Evolutionary conservation across 352 stramenopile genomes (phyloP).

Genomic region (Phytophthora chlamydospora): DNA sequence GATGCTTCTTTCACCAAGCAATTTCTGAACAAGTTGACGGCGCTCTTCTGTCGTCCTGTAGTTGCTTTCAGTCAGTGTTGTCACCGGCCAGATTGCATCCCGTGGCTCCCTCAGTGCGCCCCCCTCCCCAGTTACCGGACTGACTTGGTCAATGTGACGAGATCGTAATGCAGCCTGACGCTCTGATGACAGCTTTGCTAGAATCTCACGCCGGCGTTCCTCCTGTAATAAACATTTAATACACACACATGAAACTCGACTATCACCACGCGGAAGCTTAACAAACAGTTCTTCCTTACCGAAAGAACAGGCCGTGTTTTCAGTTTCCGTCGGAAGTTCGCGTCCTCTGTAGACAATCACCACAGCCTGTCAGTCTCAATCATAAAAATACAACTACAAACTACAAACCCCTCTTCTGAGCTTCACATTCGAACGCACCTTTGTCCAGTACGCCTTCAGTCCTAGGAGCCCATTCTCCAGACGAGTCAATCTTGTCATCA

Average conservation of each 20-base stretch:
- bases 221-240: conserved; percentile 37
- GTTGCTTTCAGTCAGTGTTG: conserved; percentile 1
- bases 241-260: neutral
- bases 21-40: conserved; percentile 32
- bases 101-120: neutral
- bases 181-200: conserved; percentile 68
- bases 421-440: conserved; percentile 1
- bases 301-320: conserved; percentile 46
- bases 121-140: neutral
- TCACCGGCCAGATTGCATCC: neutral
- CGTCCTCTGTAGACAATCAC: conserved; percentile 14
- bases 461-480: conserved; percentile 5
- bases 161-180: conserved; percentile 44
- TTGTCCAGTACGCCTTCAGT: conserved; percentile 12
- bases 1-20: conserved; percentile 20
- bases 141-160: conserved; percentile 3
- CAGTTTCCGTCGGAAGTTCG: conserved; percentile 33
- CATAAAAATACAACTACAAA: neutral
- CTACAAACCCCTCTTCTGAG: neutral
- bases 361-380: neutral
- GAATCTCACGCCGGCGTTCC: conserved; percentile 63
- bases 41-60: conserved; percentile 27
- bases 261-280: too few species aligned
- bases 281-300: conserved; percentile 17
- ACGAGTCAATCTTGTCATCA: neutral